Conservation (phyloP, 2,329 filamentous ascomycete genomes). For the Arthrobotrys musiformis region DNA sequence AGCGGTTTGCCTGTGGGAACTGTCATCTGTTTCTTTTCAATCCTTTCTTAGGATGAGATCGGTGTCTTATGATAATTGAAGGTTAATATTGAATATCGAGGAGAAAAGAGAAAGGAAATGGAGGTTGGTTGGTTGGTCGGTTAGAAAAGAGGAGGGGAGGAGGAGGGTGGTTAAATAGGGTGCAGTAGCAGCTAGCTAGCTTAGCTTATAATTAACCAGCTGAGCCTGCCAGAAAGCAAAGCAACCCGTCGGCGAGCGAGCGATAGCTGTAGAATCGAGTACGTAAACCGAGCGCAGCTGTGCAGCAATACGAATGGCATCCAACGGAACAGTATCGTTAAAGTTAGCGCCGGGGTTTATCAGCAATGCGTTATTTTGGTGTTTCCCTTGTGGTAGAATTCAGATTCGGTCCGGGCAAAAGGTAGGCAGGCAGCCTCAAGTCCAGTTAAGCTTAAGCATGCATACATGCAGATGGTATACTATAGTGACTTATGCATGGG, state of each 20-base stretch:
- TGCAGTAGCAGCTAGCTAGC: background rate
- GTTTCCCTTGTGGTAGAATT: conserved; percentile 7
- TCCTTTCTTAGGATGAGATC: background rate
- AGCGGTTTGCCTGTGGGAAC: conserved; percentile 47
- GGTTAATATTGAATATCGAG: no score
- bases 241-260: background rate
- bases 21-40: conserved; percentile 19
- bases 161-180: background rate
- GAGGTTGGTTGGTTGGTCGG: background rate
- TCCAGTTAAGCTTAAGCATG: background rate
- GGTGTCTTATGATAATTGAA: background rate
- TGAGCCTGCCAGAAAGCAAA: no score
- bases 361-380: conserved; percentile 46
- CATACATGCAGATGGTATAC: background rate
- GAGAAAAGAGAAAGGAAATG: background rate
- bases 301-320: background rate
- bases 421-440: no score
- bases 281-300: background rate
- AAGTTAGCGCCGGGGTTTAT: conserved; percentile 44
- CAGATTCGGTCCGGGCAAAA: background rate
- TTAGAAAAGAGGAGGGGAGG: background rate
- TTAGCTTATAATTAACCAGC: no score
- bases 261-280: background rate
- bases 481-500: no score
- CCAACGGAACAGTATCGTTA: no score